A percentile compares a stretch with the other conserved stretches of the same genome.
phyloP scores from a whole-genome alignment of 2,329 filamentous ascomycete species.

The Stagonosporopsis chrysanthemi region DNA sequence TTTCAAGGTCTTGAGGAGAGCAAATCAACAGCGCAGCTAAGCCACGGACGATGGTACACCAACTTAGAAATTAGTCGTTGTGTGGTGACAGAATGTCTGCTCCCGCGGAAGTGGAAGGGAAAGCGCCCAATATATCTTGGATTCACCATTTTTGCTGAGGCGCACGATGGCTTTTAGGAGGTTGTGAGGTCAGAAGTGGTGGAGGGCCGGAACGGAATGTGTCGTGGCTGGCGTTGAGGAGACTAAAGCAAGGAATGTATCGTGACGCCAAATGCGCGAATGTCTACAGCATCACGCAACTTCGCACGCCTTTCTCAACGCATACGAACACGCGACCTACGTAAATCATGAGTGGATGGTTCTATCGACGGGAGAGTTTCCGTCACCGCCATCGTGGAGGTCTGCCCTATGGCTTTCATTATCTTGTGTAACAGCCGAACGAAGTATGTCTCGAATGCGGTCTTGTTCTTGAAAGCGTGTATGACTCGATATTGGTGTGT shows the following conservation, averaged over 20 bases:
- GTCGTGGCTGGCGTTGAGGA: slow-evolving; percentile 35
- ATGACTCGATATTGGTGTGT: neutral
- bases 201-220: slow-evolving; percentile 35
- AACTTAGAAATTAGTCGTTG: neutral
- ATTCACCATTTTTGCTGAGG: slow-evolving; percentile 1
- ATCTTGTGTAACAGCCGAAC: neutral
- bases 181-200: slow-evolving; percentile 12
- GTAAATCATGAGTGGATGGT: slow-evolving; percentile 9
- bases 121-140: neutral
- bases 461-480: neutral
- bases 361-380: slow-evolving; percentile 1
- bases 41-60: no score
- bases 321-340: slow-evolving; percentile 3
- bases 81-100: neutral
- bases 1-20: neutral
- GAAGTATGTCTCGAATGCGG: neutral
- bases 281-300: slow-evolving; percentile 5
- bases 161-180: neutral
- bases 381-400: neutral
- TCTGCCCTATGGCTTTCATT: neutral
- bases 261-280: slow-evolving; percentile 21
- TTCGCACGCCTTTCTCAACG: neutral
- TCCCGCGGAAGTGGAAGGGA: neutral
- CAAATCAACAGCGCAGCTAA: neutral
- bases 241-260: slow-evolving; percentile 35